phyloP scores from a whole-genome alignment of 441 rosid genomes.

The Erodium moschatum region DNA sequence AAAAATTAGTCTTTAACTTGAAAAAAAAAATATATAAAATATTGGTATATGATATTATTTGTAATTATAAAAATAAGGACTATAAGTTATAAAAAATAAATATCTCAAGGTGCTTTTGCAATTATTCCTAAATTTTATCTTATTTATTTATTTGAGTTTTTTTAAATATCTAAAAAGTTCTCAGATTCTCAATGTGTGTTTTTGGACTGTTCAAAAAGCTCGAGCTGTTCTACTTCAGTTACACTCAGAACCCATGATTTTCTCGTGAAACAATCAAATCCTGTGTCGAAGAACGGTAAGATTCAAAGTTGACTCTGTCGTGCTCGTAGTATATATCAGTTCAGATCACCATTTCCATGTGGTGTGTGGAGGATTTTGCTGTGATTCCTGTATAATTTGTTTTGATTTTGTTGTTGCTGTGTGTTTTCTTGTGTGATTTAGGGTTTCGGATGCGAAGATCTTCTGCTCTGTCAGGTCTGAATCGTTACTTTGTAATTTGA shows the following conservation, averaged over 20 bases:
- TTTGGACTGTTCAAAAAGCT: slow-evolving; percentile 22
- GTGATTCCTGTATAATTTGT: slow-evolving; percentile 1
- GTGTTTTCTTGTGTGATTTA: neutral
- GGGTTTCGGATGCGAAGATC: slow-evolving; percentile 15
- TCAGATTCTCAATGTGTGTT: slow-evolving; percentile 12
- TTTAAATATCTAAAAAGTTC: slow-evolving; percentile 11
- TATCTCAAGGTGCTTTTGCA: too few species aligned
- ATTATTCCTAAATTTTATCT: neutral
- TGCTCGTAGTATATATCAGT: neutral
- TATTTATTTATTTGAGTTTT: neutral
- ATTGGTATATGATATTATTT: too few species aligned
- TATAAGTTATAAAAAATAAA: too few species aligned
- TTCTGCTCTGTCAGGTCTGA: neutral
- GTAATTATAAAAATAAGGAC: too few species aligned
- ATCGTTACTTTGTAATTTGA: slow-evolving; percentile 9
- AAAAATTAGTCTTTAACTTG: too few species aligned
- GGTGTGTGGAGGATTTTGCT: neutral
- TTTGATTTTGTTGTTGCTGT: neutral
- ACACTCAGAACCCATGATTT: slow-evolving; percentile 21
- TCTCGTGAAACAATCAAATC: slow-evolving; percentile 6
- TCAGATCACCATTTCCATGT: neutral
- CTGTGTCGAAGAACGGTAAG: neutral
- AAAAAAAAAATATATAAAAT: too few species aligned
- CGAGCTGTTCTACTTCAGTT: slow-evolving; percentile 26
- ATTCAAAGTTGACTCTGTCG: neutral